These are phyloP conservation scores for Hydrangea macrophylla DNA, from an alignment of 148 eudicot genomes.

Conservation along the genomic window DNA sequence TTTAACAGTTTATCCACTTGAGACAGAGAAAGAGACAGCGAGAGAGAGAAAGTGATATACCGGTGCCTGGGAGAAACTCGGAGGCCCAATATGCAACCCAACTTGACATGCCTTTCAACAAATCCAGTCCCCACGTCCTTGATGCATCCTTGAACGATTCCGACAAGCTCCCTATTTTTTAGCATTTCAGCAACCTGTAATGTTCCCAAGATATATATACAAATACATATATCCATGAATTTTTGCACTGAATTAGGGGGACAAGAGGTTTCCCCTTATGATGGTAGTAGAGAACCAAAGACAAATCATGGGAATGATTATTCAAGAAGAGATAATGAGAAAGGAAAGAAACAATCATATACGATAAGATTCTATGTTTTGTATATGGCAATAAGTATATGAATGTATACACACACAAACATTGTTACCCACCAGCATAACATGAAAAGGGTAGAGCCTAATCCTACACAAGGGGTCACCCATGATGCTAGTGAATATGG, in stretches of 20 bases:
- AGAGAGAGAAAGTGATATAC: neutral
- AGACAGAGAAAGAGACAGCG: neutral
- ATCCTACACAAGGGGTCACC: constrained; percentile 11
- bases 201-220: neutral
- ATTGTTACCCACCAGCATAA: constrained; percentile 12
- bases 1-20: no score
- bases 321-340: neutral
- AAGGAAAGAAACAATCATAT: neutral
- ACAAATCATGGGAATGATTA: neutral
- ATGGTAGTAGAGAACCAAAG: neutral
- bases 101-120: constrained; percentile 6
- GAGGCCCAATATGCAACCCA: constrained; percentile 19
- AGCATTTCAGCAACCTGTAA: constrained; percentile 17
- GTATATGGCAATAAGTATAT: neutral
- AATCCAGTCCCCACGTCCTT: constrained; percentile 16
- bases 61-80: constrained; percentile 15
- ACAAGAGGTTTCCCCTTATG: neutral
- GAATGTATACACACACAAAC: neutral
- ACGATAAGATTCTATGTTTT: neutral
- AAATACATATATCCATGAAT: neutral
- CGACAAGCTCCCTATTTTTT: constrained; percentile 9
- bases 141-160: constrained; percentile 15
- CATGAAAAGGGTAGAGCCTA: constrained; percentile 12
- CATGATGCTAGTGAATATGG: neutral
- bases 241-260: neutral